Conservation (phyloP, 2,329 filamentous ascomycete genomes). For the Colletotrichum truncatum region DNA sequence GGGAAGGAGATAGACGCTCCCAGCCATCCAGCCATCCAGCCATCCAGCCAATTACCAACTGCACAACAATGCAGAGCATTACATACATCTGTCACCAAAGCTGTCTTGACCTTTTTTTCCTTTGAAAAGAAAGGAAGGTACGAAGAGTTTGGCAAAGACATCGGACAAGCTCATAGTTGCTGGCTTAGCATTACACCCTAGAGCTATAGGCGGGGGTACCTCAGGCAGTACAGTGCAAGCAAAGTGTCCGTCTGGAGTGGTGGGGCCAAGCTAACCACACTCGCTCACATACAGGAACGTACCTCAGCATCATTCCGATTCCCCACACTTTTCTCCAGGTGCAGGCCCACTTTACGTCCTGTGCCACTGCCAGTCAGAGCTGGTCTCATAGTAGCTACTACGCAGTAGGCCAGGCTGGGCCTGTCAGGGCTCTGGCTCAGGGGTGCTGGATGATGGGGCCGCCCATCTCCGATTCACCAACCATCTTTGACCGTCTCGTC, state of each 20-base stretch:
- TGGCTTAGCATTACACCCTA: too few species aligned
- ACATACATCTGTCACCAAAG: too few species aligned
- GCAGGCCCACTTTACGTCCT: not conserved
- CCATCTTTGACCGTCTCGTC: not conserved
- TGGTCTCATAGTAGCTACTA: too few species aligned
- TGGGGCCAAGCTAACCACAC: conserved; percentile 10
- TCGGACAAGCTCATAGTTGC: too few species aligned
- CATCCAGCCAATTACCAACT: too few species aligned
- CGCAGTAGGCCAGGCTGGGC: conserved; percentile 15
- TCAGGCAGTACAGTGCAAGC: conserved; percentile 17
- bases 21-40: not conserved
- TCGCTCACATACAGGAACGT: conserved; percentile 4
- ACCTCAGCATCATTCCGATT: not conserved
- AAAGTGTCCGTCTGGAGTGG: not conserved
- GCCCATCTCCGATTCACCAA: not conserved
- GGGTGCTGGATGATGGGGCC: conserved; percentile 5
- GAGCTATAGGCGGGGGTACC: not conserved
- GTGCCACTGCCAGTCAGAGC: conserved; percentile 18
- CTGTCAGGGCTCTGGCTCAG: conserved; percentile 19
- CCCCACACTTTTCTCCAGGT: conserved; percentile 30
- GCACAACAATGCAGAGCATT: too few species aligned
- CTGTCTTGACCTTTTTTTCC: too few species aligned
- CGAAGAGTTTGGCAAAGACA: too few species aligned
- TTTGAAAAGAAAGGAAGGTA: too few species aligned
- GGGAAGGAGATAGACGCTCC: not conserved